These are phyloP conservation scores for Diaporthe sp. DNA, from an alignment of 2,329 filamentous ascomycete species.

Conservation along the genomic window DNA sequence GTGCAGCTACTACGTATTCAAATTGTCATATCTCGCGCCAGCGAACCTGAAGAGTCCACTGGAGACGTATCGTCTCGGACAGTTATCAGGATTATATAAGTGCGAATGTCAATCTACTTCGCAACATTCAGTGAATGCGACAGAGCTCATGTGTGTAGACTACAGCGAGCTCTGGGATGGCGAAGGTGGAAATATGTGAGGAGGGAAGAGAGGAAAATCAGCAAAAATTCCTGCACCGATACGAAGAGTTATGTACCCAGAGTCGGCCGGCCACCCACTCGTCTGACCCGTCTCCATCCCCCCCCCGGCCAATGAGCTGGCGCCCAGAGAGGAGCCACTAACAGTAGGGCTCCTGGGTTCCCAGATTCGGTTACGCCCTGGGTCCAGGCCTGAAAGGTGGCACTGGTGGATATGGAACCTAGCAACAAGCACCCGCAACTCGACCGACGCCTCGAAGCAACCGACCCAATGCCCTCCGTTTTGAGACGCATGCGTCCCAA, in stretches of 20 bases:
- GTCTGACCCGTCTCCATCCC: neutral
- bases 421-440: slow-evolving; percentile 23
- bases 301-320: slow-evolving; percentile 25
- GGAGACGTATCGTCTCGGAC: slow-evolving; percentile 34
- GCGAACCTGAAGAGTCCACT: slow-evolving; percentile 38
- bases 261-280: neutral
- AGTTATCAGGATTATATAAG: slow-evolving; percentile 35
- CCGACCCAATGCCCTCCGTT: slow-evolving; percentile 33
- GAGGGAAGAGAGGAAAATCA: slow-evolving; percentile 49
- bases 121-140: slow-evolving; percentile 32
- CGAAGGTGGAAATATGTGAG: slow-evolving; percentile 62
- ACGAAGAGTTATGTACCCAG: slow-evolving; percentile 12
- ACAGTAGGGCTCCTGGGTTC: neutral
- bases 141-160: slow-evolving; percentile 43
- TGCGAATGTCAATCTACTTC: slow-evolving; percentile 35
- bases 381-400: slow-evolving; percentile 15
- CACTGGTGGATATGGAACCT: slow-evolving; percentile 15
- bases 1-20: slow-evolving; percentile 35
- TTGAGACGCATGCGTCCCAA: slow-evolving; percentile 33
- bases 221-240: slow-evolving; percentile 34
- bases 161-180: slow-evolving; percentile 45
- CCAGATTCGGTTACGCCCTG: slow-evolving; percentile 20
- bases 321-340: neutral
- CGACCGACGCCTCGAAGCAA: slow-evolving; percentile 23
- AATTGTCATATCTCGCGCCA: slow-evolving; percentile 30